phyloP scores from a whole-genome alignment of 73 alveolate genomes.

The Tetrahymena elliotti region DNA sequence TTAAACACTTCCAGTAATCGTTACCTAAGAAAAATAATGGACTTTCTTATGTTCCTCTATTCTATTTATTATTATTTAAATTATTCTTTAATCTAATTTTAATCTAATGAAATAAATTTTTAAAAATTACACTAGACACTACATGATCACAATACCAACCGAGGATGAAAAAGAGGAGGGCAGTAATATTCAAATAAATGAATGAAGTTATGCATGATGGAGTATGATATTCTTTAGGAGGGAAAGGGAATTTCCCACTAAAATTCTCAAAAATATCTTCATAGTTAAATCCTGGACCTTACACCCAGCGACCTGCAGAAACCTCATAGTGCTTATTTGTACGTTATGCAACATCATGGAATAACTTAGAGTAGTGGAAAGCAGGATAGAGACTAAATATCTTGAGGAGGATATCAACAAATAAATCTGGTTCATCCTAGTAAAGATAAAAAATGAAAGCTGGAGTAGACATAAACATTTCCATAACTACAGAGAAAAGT shows the following conservation, averaged over 20 bases:
- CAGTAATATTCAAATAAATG: not conserved
- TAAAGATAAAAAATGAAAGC: slow-evolving; percentile 28
- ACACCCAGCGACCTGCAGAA: slow-evolving; percentile 42
- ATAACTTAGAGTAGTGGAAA: slow-evolving; percentile 36
- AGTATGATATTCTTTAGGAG: slow-evolving; percentile 3
- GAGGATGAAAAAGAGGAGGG: not conserved
- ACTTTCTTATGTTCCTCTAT: slow-evolving; percentile 48
- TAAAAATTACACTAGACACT: not conserved
- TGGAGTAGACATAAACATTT: slow-evolving; percentile 41
- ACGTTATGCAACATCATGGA: slow-evolving; percentile 37
- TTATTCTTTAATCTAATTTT: too few species aligned
- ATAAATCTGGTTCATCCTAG: slow-evolving; percentile 25
- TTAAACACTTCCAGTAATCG: slow-evolving; percentile 20
- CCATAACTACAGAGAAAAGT: slow-evolving; percentile 37
- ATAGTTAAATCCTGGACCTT: slow-evolving; percentile 43
- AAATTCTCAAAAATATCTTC: slow-evolving; percentile 2
- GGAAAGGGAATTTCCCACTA: not conserved
- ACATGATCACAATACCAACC: slow-evolving; percentile 55
- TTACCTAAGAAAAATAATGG: slow-evolving; percentile 22
- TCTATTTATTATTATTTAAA: not conserved
- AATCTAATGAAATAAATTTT: not conserved
- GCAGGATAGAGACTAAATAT: slow-evolving; percentile 50
- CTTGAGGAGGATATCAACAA: slow-evolving; percentile 15
- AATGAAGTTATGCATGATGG: slow-evolving; percentile 10
- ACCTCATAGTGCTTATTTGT: slow-evolving; percentile 42